Percentiles rank a stretch among this genome's conserved stretches.
phyloP scores from a whole-genome alignment of 2,329 filamentous ascomycete species.

The Magnaporthiopsis incrustans region DNA sequence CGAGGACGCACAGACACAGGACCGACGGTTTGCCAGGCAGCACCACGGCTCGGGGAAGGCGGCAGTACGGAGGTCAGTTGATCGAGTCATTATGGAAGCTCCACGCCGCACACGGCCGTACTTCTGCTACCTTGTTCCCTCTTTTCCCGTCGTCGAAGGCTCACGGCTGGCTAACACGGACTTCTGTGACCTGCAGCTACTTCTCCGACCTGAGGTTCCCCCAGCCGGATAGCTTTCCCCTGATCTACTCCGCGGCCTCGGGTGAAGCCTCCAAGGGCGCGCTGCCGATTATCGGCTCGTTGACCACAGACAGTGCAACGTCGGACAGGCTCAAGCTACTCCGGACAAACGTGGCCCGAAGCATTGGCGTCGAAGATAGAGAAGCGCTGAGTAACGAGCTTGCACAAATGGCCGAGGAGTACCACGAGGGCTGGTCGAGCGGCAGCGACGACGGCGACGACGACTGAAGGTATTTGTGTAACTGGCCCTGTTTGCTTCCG shows the following conservation, averaged over 20 bases:
- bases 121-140: neutral
- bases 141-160: conserved; percentile 10
- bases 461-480: conserved; percentile 19
- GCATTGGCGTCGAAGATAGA: conserved; percentile 67
- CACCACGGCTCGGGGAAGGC: conserved; percentile 1
- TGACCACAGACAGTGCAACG: conserved; percentile 72
- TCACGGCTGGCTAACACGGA: neutral
- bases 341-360: conserved; percentile 53
- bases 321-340: conserved; percentile 59
- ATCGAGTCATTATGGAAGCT: neutral
- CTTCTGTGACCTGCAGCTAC: conserved; percentile 7
- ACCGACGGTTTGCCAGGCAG: conserved; percentile 7
- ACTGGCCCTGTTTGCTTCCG: neutral
- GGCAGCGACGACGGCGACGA: conserved; percentile 66
- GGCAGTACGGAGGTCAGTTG: conserved; percentile 11
- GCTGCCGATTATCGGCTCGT: conserved; percentile 46
- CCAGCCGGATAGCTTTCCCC: conserved; percentile 74
- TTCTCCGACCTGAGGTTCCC: conserved; percentile 54
- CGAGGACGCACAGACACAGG: conserved; percentile 16
- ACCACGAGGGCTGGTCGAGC: conserved; percentile 80
- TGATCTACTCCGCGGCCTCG: conserved; percentile 51
- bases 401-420: conserved; percentile 76
- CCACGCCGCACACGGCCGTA: neutral
- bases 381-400: conserved; percentile 77
- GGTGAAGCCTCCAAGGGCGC: conserved; percentile 24